phyloP scores from a whole-genome alignment of 176 grass and related monocot genomes.

The Alloteropsis semialata region DNA sequence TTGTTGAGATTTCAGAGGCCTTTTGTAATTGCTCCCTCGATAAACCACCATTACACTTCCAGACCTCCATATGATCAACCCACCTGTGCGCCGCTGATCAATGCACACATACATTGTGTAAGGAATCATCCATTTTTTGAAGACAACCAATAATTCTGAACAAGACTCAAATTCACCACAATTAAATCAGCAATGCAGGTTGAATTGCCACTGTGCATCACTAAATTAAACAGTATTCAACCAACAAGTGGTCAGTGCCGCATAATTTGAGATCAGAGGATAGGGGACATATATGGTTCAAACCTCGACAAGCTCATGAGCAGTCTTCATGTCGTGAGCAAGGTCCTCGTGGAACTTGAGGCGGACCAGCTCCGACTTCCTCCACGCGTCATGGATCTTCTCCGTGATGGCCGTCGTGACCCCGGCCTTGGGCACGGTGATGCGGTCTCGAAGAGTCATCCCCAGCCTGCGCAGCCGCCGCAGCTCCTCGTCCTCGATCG shows the following conservation, averaged over 20 bases:
- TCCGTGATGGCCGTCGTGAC: constrained; percentile 70
- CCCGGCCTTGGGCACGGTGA: constrained; percentile 89
- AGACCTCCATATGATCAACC: constrained; percentile 90
- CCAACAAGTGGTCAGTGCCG: not conserved
- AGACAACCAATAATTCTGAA: not conserved
- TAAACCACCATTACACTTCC: constrained; percentile 97
- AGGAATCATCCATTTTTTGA: constrained; percentile 7
- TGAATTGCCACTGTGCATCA: not conserved
- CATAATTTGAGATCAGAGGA: not conserved
- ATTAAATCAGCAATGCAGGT: not conserved
- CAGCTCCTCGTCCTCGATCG: constrained; percentile 79
- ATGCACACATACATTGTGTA: not conserved
- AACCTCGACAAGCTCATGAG: constrained; percentile 93
- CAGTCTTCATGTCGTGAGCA: constrained; percentile 85
- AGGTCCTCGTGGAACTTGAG: constrained; percentile 96
- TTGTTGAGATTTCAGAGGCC: constrained; percentile 58
- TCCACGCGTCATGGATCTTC: constrained; percentile 96
- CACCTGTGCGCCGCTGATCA: constrained; percentile 81
- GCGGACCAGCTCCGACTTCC: constrained; percentile 84
- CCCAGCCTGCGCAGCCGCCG: constrained; percentile 63
- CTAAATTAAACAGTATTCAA: not conserved
- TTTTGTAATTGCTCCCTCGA: constrained; percentile 70
- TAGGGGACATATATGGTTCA: not conserved
- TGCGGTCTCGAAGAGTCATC: constrained; percentile 74
- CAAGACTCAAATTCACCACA: not conserved